Conservation (phyloP, 31 red algal species). For the Bonnemaisonia californica region DNA sequence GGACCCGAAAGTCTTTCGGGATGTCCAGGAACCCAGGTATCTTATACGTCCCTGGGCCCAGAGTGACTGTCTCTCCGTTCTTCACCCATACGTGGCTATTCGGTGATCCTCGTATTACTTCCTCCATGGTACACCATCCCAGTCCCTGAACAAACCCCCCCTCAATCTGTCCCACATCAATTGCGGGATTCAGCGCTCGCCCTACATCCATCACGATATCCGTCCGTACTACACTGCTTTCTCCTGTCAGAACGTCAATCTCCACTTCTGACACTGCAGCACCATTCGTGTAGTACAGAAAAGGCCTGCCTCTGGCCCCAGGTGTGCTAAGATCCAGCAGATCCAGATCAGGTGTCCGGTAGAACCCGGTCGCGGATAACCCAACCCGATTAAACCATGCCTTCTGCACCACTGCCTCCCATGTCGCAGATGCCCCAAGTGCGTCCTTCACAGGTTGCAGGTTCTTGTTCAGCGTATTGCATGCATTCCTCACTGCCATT, state of each 20-base stretch:
- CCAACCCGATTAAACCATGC: conserved; percentile 74
- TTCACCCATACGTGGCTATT: conserved; percentile 62
- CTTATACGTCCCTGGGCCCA: conserved; percentile 89
- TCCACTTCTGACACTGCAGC: conserved; percentile 88
- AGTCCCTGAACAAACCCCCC: conserved; percentile 90
- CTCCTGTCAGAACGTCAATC: conserved; percentile 78
- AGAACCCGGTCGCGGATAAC: conserved; percentile 84
- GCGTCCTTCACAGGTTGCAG: conserved; percentile 37
- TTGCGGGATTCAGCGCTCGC: conserved; percentile 76
- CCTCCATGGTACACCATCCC: conserved; percentile 93
- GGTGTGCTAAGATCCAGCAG: conserved; percentile 47
- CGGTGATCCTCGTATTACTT: conserved; percentile 70
- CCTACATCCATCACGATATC: conserved; percentile 91
- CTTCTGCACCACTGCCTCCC: conserved; percentile 45
- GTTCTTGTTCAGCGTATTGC: conserved; percentile 40
- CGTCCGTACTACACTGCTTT: conserved; percentile 38
- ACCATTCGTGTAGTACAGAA: conserved; percentile 86
- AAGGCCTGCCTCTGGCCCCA: conserved; percentile 62
- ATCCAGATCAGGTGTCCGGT: conserved; percentile 71
- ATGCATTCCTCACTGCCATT: conserved; percentile 81
- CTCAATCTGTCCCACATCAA: conserved; percentile 94
- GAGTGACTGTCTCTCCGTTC: conserved; percentile 48
- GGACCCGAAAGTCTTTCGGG: conserved; percentile 76
- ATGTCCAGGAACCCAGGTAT: conserved; percentile 80
- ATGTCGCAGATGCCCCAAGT: conserved; percentile 24